phyloP scores from a whole-genome alignment of 805 yeast species.

The Wickerhamomyces bovis region DNA sequence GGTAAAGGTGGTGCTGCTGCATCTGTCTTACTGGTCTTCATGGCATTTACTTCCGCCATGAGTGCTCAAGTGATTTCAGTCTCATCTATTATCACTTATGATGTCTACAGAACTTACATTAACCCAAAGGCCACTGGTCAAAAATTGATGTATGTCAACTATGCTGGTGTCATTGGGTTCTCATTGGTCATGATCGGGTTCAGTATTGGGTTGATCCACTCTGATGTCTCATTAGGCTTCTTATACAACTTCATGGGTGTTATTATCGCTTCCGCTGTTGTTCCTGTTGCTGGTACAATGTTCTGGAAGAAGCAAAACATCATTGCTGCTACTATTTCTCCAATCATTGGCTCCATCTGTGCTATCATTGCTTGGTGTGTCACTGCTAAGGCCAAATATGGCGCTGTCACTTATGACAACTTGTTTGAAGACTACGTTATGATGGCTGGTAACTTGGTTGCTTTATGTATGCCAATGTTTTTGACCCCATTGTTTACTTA shows the following conservation, averaged over 20 bases:
- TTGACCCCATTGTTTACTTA: conserved; percentile 61
- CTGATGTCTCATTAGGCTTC: conserved; percentile 81
- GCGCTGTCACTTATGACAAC: conserved; percentile 38
- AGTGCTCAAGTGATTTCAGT: conserved; percentile 89
- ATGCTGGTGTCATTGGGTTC: conserved; percentile 26
- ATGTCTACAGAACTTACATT: conserved; percentile 74
- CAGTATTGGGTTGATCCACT: conserved; percentile 75
- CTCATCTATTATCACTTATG: conserved; percentile 80
- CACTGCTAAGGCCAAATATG: conserved; percentile 38
- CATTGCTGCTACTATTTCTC: conserved; percentile 67
- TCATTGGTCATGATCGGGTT: conserved; percentile 71
- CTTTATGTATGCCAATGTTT: conserved; percentile 65
- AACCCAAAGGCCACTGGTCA: conserved; percentile 77
- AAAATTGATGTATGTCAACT: conserved; percentile 43
- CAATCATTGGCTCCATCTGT: conserved; percentile 67
- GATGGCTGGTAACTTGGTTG: conserved; percentile 85
- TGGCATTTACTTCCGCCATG: conserved; percentile 92
- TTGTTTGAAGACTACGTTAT: conserved; percentile 86
- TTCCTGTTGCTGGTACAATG: conserved; percentile 65
- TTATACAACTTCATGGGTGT: conserved; percentile 86
- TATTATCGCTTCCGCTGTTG: conserved; percentile 79
- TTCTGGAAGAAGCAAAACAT: conserved; percentile 60
- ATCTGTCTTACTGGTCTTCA: conserved; percentile 69
- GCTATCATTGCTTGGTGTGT: conserved; percentile 70
- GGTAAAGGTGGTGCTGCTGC: conserved; percentile 90